phyloP scores from a whole-genome alignment of 371 early-diverging fungal genomes.

The Apophysomyces ossiformis region DNA sequence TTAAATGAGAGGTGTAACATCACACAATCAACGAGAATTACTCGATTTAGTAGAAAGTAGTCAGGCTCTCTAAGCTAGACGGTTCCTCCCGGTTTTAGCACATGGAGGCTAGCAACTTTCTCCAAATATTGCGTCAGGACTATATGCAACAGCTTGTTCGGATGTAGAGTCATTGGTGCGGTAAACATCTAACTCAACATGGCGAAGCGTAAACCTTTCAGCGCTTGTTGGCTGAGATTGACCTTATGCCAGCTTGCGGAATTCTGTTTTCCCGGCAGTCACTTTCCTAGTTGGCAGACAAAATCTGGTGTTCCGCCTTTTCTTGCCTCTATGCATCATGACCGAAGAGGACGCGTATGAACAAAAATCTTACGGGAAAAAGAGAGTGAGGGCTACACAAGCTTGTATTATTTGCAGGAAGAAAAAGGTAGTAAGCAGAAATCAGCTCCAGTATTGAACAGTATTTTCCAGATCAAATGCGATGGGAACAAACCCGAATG shows the following conservation, averaged over 20 bases:
- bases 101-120: too few species aligned
- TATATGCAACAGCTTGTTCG: too few species aligned
- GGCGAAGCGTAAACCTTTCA: neutral
- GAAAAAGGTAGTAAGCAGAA: slow-evolving; percentile 64
- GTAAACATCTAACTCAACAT: too few species aligned
- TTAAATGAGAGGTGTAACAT: too few species aligned
- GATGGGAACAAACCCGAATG: slow-evolving; percentile 84
- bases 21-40: too few species aligned
- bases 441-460: neutral
- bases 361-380: slow-evolving; percentile 26
- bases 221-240: neutral
- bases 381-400: slow-evolving; percentile 76
- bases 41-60: too few species aligned
- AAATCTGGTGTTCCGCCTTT: neutral
- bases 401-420: slow-evolving; percentile 83
- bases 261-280: neutral
- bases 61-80: too few species aligned
- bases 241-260: neutral
- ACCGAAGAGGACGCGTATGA: slow-evolving; percentile 9
- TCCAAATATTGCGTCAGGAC: too few species aligned
- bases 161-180: too few species aligned
- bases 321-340: slow-evolving; percentile 3
- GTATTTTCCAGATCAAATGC: slow-evolving; percentile 65
- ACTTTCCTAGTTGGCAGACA: neutral
- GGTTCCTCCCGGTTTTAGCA: too few species aligned